Conservation (phyloP, 495 filamentous ascomycete genomes). For the Penicillium turbatum region DNA sequence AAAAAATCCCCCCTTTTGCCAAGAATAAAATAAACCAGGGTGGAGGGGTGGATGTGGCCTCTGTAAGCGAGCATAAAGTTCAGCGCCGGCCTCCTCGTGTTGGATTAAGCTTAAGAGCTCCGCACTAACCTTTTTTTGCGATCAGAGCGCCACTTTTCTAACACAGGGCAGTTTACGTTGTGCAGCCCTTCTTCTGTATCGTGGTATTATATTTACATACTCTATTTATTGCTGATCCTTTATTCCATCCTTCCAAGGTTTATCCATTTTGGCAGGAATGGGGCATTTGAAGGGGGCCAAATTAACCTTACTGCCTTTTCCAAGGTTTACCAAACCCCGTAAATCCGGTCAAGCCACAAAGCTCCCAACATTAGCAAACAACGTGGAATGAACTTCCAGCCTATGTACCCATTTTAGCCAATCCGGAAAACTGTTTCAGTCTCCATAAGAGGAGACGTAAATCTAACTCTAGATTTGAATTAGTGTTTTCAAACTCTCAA, state of each 20-base stretch:
- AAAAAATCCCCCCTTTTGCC: conserved; percentile 5
- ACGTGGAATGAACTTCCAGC: not conserved
- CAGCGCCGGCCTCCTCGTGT: conserved; percentile 43
- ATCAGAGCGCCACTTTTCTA: conserved; percentile 40
- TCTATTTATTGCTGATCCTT: not conserved
- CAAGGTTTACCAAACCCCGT: conserved; percentile 2
- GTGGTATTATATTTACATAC: not conserved
- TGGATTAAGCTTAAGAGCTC: conserved; percentile 52
- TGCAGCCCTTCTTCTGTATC: not conserved
- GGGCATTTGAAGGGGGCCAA: conserved; percentile 8
- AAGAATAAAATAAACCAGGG: conserved; percentile 18
- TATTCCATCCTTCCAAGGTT: not conserved
- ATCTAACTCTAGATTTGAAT: too few species aligned
- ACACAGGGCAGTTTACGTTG: conserved; percentile 20
- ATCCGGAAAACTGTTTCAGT: not conserved
- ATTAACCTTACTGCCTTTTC: not conserved
- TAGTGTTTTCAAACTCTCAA: too few species aligned
- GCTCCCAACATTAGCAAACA: not conserved
- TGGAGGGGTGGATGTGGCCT: conserved; percentile 13
- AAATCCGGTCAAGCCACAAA: not conserved
- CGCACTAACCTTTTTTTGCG: conserved; percentile 40
- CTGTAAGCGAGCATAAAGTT: conserved; percentile 46
- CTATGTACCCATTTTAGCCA: not conserved
- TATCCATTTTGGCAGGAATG: conserved; percentile 16
- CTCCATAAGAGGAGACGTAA: not conserved